These are phyloP conservation scores for Cladophialophora immunda DNA, from an alignment of 2,329 filamentous ascomycete species.

Conservation along the genomic window DNA sequence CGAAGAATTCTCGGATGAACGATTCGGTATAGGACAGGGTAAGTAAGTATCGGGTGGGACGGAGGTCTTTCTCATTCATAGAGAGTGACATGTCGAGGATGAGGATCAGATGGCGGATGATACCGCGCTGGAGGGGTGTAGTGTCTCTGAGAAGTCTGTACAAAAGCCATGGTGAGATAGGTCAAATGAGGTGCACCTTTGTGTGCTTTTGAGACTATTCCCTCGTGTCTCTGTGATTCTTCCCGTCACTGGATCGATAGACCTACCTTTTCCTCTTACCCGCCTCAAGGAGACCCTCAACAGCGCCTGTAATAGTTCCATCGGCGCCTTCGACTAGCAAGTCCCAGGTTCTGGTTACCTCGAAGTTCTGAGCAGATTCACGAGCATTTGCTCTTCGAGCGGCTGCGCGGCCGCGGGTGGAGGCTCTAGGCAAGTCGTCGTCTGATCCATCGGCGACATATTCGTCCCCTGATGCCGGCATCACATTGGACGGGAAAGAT, in stretches of 20 bases:
- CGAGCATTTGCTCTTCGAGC: constrained; percentile 37
- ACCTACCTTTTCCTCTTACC: constrained; percentile 76
- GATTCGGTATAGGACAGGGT: constrained; percentile 82
- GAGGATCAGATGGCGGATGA: constrained; percentile 94
- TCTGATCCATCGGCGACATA: constrained; percentile 49
- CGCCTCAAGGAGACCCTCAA: constrained; percentile 79
- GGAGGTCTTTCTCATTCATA: constrained; percentile 94
- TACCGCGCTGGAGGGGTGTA: constrained; percentile 92
- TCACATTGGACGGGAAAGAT: constrained; percentile 23
- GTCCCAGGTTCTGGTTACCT: constrained; percentile 66
- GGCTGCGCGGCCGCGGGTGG: constrained; percentile 32
- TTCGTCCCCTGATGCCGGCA: constrained; percentile 61
- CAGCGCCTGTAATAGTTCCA: constrained; percentile 74
- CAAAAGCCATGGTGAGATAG: constrained; percentile 22
- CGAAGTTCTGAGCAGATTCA: constrained; percentile 55
- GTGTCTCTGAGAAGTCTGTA: constrained; percentile 86
- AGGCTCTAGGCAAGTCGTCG: constrained; percentile 49
- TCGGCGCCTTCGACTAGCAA: constrained; percentile 80
- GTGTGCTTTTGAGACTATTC: background rate
- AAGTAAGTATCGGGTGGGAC: constrained; percentile 85
- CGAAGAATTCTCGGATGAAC: constrained; percentile 94
- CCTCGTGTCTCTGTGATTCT: constrained; percentile 1
- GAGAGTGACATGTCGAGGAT: constrained; percentile 91
- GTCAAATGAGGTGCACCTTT: constrained; percentile 8
- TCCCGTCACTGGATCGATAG: background rate